Evolutionary conservation across 2,329 filamentous ascomycete species (phyloP), one percentile per base, ranked within the genome.

Genomic region (Hypoxylon sp.): DNA sequence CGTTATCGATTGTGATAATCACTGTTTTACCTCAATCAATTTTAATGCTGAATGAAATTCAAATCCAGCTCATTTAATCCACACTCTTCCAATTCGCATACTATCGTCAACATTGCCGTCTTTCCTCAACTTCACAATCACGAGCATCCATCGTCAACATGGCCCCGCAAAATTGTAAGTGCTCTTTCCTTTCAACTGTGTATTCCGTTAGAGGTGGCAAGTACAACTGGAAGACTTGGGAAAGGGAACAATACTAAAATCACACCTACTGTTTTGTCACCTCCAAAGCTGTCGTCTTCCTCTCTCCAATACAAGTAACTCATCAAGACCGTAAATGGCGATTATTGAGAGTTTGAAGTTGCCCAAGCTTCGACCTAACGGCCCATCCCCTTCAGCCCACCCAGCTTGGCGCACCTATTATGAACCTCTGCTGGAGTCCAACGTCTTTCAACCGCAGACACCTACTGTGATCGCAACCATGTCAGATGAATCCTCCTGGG

Each of bases 141-240:
- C 24, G 4, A 4, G 22, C 41, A 6, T 51, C 32, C 26, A 34
- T 63, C 24, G 51, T 54, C 32, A 56, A 62, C 19, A 75, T 75
- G 73, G 73, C 73, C 39, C 73, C 73, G 20, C 71, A 73, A 52
- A 72, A 67, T 59, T 57, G 73, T 74, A 70, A 70, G 72, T 71
- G 5, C 17, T n/a, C 15, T 53, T 55, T 65, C 51, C 30, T 37
- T 50, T 32, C 17, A 17, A 28, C 28, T 46, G 17, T 28, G 8
- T 49, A 52, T n/a, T 22, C 46, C 8, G 20, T 15, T 19, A 15
- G 11, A 2, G 41, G 4, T 3, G 20, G 15, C 24, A 2, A 7
- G 28, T 2, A 4, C 24, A 48, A 19, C 15, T 28, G 22, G 22
- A 11, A 30, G 24, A 49, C 47, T 17, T n/a, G 47, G 28, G 13